Conservation (phyloP, 2,329 filamentous ascomycete genomes). For the Periconia macrospinosa region DNA sequence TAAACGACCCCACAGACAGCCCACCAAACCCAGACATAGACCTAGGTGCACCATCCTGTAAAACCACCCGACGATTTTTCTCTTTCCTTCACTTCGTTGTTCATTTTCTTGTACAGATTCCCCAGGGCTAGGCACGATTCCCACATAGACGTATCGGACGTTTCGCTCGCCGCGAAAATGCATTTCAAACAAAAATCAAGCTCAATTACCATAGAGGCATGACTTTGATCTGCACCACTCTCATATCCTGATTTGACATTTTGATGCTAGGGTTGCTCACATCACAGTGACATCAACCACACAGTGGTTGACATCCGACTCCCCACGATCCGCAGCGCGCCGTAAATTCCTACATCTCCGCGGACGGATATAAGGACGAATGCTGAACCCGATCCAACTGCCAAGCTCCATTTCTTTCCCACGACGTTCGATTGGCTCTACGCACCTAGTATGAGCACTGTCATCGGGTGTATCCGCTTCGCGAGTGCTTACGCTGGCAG, state of each 20-base stretch:
- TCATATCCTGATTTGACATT: not conserved
- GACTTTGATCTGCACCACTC: no score
- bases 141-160: conserved; percentile 19
- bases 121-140: conserved; percentile 4
- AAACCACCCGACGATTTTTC: conserved; percentile 1
- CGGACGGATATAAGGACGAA: not conserved
- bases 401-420: not conserved
- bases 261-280: not conserved
- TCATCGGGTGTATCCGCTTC: not conserved
- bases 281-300: not conserved
- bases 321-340: no score
- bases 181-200: not conserved
- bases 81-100: conserved; percentile 1
- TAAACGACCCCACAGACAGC: not conserved
- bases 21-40: not conserved
- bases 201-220: not conserved
- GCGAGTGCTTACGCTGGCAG: not conserved
- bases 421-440: not conserved
- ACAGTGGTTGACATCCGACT: not conserved
- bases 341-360: no score
- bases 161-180: conserved; percentile 9
- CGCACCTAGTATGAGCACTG: not conserved
- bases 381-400: not conserved
- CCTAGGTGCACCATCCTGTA: conserved; percentile 20
- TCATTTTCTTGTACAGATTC: conserved; percentile 6